These are phyloP conservation scores for Colletotrichum euphorbiae DNA, from an alignment of 2,329 filamentous ascomycete species.

Conservation along the genomic window DNA sequence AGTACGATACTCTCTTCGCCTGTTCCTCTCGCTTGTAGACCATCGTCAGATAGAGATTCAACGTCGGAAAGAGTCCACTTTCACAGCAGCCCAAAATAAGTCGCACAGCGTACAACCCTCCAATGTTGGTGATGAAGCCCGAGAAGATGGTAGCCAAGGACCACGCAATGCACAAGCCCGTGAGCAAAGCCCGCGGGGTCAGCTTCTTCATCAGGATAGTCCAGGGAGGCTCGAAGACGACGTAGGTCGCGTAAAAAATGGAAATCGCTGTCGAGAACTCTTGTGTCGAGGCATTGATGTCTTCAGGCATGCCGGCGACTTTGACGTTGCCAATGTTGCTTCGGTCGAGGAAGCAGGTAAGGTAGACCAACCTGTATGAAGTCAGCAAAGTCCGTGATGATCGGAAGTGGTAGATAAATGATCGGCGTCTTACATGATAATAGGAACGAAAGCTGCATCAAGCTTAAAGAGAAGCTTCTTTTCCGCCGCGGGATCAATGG, in stretches of 20 bases:
- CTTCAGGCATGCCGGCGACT: conserved; percentile 58
- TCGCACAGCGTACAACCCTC: conserved; percentile 57
- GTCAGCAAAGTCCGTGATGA: not conserved
- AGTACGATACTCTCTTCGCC: conserved; percentile 48
- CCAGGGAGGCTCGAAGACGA: conserved; percentile 54
- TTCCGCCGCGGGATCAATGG: conserved; percentile 46
- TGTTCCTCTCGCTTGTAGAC: conserved; percentile 52
- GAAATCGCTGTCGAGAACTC: conserved; percentile 56
- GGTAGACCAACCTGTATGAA: conserved; percentile 55
- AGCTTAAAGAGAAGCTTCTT: conserved; percentile 48
- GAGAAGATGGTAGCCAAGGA: conserved; percentile 60
- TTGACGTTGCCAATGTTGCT: conserved; percentile 65
- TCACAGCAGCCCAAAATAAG: conserved; percentile 61
- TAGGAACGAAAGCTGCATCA: conserved; percentile 49
- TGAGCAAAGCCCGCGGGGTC: conserved; percentile 48
- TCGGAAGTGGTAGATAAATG: too few relatives aligned
- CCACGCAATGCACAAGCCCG: conserved; percentile 53
- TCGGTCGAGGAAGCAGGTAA: conserved; percentile 67
- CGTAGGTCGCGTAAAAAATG: conserved; percentile 64
- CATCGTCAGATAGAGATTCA: conserved; percentile 53
- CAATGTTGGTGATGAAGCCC: conserved; percentile 57
- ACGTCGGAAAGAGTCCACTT: conserved; percentile 61
- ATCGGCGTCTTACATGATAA: conserved; percentile 56
- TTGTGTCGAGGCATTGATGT: conserved; percentile 53
- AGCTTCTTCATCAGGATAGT: conserved; percentile 49